A percentile compares a stretch with the other conserved stretches of the same genome.
These are phyloP conservation scores for Collariella sp. DNA, from an alignment of 495 filamentous ascomycete species.

Conservation along the genomic window DNA sequence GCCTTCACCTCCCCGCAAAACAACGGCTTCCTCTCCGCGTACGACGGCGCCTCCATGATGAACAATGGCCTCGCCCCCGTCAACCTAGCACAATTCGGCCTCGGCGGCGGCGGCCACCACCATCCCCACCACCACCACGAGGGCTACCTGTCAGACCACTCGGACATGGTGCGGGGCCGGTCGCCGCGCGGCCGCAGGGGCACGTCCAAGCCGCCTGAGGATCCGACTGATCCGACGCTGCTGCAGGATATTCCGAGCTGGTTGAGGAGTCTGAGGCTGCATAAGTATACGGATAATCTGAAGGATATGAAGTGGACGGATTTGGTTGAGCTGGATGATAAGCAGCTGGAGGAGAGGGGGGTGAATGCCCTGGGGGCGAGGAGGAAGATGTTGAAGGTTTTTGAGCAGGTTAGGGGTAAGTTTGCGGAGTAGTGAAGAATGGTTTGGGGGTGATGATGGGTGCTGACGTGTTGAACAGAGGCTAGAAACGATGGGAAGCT, in stretches of 20 bases:
- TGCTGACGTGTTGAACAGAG: conserved; percentile 18
- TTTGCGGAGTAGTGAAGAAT: background rate
- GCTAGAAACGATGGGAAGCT: conserved; percentile 46
- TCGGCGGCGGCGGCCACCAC: too few relatives aligned
- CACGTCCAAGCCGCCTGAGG: conserved; percentile 94
- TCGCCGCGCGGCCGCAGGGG: conserved; percentile 89
- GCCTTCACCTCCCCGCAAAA: conserved; percentile 85
- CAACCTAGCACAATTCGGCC: conserved; percentile 66
- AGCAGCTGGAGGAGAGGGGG: conserved; percentile 83
- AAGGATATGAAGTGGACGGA: conserved; percentile 98
- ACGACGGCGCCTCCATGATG: conserved; percentile 65
- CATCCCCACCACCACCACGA: conserved; percentile 55
- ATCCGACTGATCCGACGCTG: conserved; percentile 84
- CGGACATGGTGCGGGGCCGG: conserved; percentile 78
- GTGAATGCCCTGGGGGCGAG: conserved; percentile 92
- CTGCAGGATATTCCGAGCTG: conserved; percentile 94
- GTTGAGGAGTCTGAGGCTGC: conserved; percentile 87
- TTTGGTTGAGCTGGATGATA: conserved; percentile 82
- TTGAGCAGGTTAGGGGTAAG: conserved; percentile 82
- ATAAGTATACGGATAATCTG: conserved; percentile 97
- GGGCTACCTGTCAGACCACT: conserved; percentile 92
- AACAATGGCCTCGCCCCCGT: conserved; percentile 64
- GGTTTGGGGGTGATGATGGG: background rate
- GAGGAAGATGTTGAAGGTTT: conserved; percentile 98
- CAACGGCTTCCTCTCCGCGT: conserved; percentile 89